These are phyloP conservation scores for Pluteus cervinus DNA, from an alignment of 768 basidiomycete species.

Conservation along the genomic window DNA sequence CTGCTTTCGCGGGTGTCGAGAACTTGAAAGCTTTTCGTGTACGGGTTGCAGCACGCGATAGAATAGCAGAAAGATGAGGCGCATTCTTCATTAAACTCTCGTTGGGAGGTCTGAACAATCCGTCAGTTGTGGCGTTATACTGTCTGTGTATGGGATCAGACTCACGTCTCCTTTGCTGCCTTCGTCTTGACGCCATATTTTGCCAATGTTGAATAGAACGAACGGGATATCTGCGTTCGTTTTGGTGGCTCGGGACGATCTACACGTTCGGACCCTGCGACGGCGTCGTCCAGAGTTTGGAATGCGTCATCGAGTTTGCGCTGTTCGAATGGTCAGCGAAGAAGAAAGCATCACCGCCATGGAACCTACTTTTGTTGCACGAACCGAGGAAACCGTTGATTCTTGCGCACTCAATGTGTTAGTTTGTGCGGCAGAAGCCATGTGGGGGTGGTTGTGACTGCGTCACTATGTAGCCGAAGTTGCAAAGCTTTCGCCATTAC, in stretches of 20 bases:
- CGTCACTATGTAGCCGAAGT: no score
- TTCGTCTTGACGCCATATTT: slow-evolving; percentile 69
- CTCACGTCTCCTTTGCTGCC: slow-evolving; percentile 27
- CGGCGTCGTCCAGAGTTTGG: slow-evolving; percentile 60
- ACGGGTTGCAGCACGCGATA: slow-evolving; percentile 57
- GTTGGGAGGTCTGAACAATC: slow-evolving; percentile 1
- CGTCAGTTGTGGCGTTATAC: background rate
- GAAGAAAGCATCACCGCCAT: background rate
- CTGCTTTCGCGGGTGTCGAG: slow-evolving; percentile 23
- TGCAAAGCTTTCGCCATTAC: no score
- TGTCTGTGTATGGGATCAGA: background rate
- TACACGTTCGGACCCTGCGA: slow-evolving; percentile 29
- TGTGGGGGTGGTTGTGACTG: no score
- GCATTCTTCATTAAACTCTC: slow-evolving; percentile 41
- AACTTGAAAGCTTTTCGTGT: slow-evolving; percentile 45
- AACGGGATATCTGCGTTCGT: slow-evolving; percentile 42
- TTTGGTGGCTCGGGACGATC: slow-evolving; percentile 46
- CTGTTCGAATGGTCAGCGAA: slow-evolving; percentile 27
- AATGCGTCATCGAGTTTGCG: slow-evolving; percentile 83
- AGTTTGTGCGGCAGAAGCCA: background rate
- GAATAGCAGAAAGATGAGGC: slow-evolving; percentile 66
- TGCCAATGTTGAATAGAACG: slow-evolving; percentile 71
- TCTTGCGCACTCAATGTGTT: slow-evolving; percentile 1
- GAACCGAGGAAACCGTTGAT: slow-evolving; percentile 15
- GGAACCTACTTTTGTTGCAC: slow-evolving; percentile 41